Evolutionary conservation across 2,329 filamentous ascomycete genomes (phyloP).

Genomic region (Didymella lethalis): DNA sequence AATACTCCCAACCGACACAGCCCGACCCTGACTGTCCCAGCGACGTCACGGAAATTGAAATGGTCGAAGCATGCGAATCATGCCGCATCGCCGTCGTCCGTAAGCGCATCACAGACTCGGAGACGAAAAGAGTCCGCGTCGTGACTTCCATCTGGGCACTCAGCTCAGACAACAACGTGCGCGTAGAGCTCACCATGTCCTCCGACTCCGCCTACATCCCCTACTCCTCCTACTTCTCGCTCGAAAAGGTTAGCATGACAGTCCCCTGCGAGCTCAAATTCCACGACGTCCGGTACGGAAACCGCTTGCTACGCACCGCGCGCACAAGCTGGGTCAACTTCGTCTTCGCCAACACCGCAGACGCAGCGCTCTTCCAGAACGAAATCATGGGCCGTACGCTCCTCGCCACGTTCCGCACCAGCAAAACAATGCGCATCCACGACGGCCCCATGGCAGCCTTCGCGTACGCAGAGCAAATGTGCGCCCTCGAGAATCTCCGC

Average conservation of each 20-base stretch:
- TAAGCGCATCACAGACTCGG: slow-evolving; percentile 51
- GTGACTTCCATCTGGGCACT: slow-evolving; percentile 57
- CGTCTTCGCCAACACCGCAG: slow-evolving; percentile 48
- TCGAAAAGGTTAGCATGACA: slow-evolving; percentile 54
- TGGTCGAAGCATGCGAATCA: slow-evolving; percentile 49
- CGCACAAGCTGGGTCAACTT: slow-evolving; percentile 58
- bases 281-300: slow-evolving; percentile 50
- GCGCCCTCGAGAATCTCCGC: slow-evolving; percentile 57
- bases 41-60: slow-evolving; percentile 46
- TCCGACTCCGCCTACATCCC: slow-evolving; percentile 55
- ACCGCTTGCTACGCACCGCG: slow-evolving; percentile 42
- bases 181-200: slow-evolving; percentile 55
- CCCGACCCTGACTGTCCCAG: slow-evolving; percentile 23
- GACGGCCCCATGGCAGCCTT: slow-evolving; percentile 53
- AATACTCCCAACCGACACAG: slow-evolving; percentile 52
- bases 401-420: slow-evolving; percentile 53
- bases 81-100: slow-evolving; percentile 55
- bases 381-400: slow-evolving; percentile 57
- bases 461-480: slow-evolving; percentile 58
- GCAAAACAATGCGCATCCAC: slow-evolving; percentile 56
- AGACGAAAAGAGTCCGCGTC: slow-evolving; percentile 46
- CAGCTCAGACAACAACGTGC: slow-evolving; percentile 52
- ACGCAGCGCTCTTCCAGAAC: slow-evolving; percentile 54
- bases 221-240: slow-evolving; percentile 56
- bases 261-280: slow-evolving; percentile 51